Conservation (phyloP, 768 basidiomycete genomes). For the Suillus subalutaceus region DNA sequence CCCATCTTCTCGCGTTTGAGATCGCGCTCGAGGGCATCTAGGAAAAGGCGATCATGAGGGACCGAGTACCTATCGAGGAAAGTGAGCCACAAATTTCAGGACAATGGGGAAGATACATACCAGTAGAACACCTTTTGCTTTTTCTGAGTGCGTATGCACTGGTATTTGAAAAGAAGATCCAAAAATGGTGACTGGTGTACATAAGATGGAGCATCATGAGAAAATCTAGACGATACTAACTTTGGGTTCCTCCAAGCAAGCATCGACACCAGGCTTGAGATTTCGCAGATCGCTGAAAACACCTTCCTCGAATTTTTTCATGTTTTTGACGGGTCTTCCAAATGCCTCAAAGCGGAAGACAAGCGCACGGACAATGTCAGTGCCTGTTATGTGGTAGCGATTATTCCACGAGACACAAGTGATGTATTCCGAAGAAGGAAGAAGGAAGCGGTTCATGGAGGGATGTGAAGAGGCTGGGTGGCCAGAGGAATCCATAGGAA, state of each 20-base stretch:
- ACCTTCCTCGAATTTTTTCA: conserved; percentile 98
- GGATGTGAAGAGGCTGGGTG: conserved; percentile 66
- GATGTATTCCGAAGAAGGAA: conserved; percentile 87
- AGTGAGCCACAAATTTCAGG: conserved; percentile 2
- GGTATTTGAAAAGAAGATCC: conserved; percentile 93
- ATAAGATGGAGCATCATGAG: conserved; percentile 13
- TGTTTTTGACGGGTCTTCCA: conserved; percentile 85
- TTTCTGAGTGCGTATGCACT: conserved; percentile 97
- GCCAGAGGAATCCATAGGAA: conserved; percentile 26
- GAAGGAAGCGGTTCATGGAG: conserved; percentile 81
- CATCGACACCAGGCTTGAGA: conserved; percentile 91
- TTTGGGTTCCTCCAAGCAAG: conserved; percentile 96
- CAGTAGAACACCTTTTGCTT: conserved; percentile 99
- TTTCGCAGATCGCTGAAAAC: conserved; percentile 93
- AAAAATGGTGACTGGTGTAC: conserved; percentile 79
- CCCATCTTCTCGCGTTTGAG: conserved; percentile 95
- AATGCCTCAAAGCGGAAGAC: conserved; percentile 96
- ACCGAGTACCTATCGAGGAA: conserved; percentile 79
- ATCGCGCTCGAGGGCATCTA: conserved; percentile 95
- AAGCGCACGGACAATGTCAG: conserved; percentile 93
- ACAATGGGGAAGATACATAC: conserved; percentile 38
- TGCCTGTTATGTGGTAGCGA: conserved; percentile 92
- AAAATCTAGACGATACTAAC: conserved; percentile 41
- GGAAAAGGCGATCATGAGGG: conserved; percentile 94
- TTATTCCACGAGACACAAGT: conserved; percentile 93